Evolutionary conservation across 139 green algal species (phyloP).

Genomic region (Chlorella sorokiniana): DNA sequence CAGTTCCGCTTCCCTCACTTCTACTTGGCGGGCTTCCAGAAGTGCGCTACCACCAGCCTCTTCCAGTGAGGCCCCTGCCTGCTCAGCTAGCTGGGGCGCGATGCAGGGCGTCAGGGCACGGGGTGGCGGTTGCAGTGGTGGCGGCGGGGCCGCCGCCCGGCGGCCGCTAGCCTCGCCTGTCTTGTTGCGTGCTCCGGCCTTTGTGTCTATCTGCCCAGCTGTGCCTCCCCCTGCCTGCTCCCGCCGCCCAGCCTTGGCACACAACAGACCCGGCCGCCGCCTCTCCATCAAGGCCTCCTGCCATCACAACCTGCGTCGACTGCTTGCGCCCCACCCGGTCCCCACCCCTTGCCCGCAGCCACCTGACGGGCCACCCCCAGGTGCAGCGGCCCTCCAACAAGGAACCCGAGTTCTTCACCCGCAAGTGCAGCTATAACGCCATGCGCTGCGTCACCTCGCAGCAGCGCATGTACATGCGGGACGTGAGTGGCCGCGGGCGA

Average conservation of each 20-base stretch:
- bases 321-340: too few relatives aligned
- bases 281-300: too few relatives aligned
- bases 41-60: conserved; percentile 15
- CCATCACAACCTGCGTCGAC: background rate
- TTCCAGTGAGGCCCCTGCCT: conserved; percentile 5
- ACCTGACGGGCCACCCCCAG: background rate
- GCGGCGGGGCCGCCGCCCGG: too few relatives aligned
- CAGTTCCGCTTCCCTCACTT: conserved; percentile 32
- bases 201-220: too few relatives aligned
- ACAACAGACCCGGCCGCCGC: too few relatives aligned
- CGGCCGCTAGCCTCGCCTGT: too few relatives aligned
- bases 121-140: too few relatives aligned
- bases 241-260: too few relatives aligned
- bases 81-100: background rate
- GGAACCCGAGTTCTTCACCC: conserved; percentile 25
- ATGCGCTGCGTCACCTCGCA: background rate
- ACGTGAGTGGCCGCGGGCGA: background rate
- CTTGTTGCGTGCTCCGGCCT: too few relatives aligned
- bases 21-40: conserved; percentile 15
- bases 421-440: background rate
- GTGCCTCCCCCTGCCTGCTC: too few relatives aligned
- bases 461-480: conserved; percentile 12
- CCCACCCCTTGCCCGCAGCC: background rate
- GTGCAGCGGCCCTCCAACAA: background rate
- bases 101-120: too few relatives aligned